Evolutionary conservation across 2,329 filamentous ascomycete genomes (phyloP), one percentile per base, ranked within the genome.

Genomic region (Dothistroma pini): DNA sequence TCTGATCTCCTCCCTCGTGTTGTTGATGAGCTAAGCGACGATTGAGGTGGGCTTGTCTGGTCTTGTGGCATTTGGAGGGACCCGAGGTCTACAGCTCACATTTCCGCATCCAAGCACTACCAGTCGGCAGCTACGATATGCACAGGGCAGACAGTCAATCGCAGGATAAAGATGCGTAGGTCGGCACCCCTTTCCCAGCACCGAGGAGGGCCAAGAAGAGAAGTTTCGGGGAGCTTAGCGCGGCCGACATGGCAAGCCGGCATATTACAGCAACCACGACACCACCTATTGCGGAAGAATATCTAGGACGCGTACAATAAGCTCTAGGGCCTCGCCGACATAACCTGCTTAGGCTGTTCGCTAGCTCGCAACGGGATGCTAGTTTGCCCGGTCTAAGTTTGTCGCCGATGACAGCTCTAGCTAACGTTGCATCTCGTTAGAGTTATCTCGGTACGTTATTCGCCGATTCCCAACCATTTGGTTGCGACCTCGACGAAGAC

Each of bases 341-440:
- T 31, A 63, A 70, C 48, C 72, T 79, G 57, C 78, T 82, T 11
- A 78, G 78, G 41, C 81, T 93, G 54, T 87, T 92, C 70, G 88
- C 86, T 52, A 83, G 88, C 58, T 85, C 87, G 59, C 87, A 88
- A 44, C 90, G 95, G 74, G 93, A 97, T 79, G 91, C 91, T 66
- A 97, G 91, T 76, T 81, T 99, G 64, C 95, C 95, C 56, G 97
- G 95, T 74, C 95, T 95, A 35, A 93, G 95, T 71, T 79, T 99
- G 59, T 99, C 95, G 25, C 95, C 95, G 4, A 86, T 89, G 44
- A 96, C 93, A 6, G 85, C 96, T 61, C 90, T 90, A 69, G 89
- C 93, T 68, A 81, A 81, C 71, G 71, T 81, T 19, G 72, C 78
- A n/a, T 69, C 70, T 41, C 68, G 69, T 32, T 67, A 70, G 41